Conservation (phyloP, 2,329 filamentous ascomycete species). For the Penicillium janthinellum region DNA sequence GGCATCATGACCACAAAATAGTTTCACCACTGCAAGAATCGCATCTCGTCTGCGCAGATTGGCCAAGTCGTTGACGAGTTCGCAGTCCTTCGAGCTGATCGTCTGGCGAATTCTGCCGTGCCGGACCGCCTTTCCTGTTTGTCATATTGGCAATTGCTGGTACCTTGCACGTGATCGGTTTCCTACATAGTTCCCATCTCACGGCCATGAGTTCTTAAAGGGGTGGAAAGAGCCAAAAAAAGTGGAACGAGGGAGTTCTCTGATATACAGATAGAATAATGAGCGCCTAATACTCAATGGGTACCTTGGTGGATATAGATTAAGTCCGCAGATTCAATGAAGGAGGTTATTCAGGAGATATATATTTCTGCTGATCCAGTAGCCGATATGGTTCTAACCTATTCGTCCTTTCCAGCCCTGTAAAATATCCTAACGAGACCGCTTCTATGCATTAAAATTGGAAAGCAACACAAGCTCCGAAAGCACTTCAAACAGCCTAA, state of each 20-base stretch:
- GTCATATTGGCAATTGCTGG: not conserved
- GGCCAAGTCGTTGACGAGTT: not conserved
- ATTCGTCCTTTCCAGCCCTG: not conserved
- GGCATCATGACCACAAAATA: slow-evolving; percentile 18
- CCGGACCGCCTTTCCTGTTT: not conserved
- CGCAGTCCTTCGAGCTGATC: slow-evolving; percentile 1
- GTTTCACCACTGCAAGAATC: slow-evolving; percentile 14
- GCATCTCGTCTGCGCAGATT: not conserved
- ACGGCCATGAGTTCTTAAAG: not conserved
- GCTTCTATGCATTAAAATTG: slow-evolving; percentile 5
- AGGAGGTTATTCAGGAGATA: not conserved
- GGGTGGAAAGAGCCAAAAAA: not conserved
- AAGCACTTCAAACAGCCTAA: not conserved
- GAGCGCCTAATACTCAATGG: too few relatives aligned
- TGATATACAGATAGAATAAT: too few relatives aligned
- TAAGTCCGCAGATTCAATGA: not conserved
- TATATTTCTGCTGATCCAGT: not conserved
- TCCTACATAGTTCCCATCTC: not conserved
- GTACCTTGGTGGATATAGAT: not conserved
- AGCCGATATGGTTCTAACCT: slow-evolving; percentile 3
- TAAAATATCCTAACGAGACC: slow-evolving; percentile 1
- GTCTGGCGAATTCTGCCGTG: slow-evolving; percentile 6
- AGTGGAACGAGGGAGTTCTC: not conserved
- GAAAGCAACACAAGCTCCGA: not conserved
- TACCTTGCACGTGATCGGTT: slow-evolving; percentile 12